Evolutionary conservation across 495 filamentous ascomycete species (phyloP).

Genomic region (Tuber magnatum): DNA sequence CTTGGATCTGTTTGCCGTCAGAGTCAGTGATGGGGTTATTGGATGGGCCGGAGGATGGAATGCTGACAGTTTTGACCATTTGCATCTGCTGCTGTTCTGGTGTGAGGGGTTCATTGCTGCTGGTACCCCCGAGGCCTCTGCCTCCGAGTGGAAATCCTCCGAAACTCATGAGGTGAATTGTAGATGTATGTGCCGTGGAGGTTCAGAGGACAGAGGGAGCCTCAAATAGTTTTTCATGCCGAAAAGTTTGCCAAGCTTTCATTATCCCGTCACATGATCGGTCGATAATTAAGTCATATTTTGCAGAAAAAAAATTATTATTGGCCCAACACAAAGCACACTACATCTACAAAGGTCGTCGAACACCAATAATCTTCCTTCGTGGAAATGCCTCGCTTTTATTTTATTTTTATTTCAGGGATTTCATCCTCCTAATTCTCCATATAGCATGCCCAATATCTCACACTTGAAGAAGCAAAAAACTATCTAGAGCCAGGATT

Average conservation of each 20-base stretch:
- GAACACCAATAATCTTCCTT: neutral
- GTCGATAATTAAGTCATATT: neutral
- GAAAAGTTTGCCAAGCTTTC: conserved; percentile 28
- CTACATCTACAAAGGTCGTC: neutral
- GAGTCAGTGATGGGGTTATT: conserved; percentile 6
- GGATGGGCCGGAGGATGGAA: neutral
- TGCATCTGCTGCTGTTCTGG: conserved; percentile 39
- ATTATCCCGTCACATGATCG: conserved; percentile 19
- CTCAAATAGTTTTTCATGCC: conserved; percentile 25
- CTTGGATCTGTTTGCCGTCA: conserved; percentile 56
- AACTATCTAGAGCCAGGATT: neutral
- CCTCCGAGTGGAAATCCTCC: conserved; percentile 35
- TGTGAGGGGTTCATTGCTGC: conserved; percentile 20
- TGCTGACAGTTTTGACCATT: conserved; percentile 34
- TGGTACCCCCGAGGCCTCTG: conserved; percentile 24
- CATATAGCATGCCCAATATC: neutral
- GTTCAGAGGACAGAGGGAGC: conserved; percentile 13
- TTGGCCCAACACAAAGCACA: neutral
- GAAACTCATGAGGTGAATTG: conserved; percentile 30
- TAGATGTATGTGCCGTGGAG: conserved; percentile 21
- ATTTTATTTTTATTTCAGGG: conserved; percentile 11
- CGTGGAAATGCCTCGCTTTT: conserved; percentile 13
- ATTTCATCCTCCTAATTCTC: conserved; percentile 3
- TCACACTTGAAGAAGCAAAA: neutral
- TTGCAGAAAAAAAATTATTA: neutral